A percentile compares a stretch with the other conserved stretches of the same genome.
These are phyloP conservation scores for Hymenoscyphus infarciens DNA, from an alignment of 2,329 filamentous ascomycete genomes.

Conservation along the genomic window DNA sequence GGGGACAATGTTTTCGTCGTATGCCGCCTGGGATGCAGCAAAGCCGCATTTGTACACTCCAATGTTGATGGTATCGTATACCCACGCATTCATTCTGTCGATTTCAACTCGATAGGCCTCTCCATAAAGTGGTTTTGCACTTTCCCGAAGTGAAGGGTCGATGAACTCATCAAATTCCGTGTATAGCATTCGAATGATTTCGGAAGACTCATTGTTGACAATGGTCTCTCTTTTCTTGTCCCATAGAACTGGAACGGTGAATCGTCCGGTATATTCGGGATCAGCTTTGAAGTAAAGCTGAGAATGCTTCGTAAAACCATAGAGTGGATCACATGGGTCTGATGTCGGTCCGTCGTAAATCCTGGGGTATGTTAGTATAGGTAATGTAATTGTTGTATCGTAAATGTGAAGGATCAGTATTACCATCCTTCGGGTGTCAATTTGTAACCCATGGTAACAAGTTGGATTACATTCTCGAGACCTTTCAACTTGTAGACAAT, in stretches of 20 bases:
- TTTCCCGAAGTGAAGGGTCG: conserved; percentile 47
- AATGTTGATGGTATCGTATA: conserved; percentile 67
- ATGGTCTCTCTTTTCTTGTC: conserved; percentile 62
- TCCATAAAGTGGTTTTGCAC: conserved; percentile 61
- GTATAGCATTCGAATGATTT: conserved; percentile 79
- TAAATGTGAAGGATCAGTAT: conserved; percentile 57
- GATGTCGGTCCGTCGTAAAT: conserved; percentile 60
- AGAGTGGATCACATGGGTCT: conserved; percentile 55
- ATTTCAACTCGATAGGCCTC: conserved; percentile 57
- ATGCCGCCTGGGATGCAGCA: conserved; percentile 75
- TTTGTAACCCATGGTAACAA: conserved; percentile 48
- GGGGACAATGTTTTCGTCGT: conserved; percentile 65
- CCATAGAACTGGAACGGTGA: conserved; percentile 65
- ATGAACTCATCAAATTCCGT: conserved; percentile 40
- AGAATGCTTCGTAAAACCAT: not conserved
- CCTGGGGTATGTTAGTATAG: conserved; percentile 53
- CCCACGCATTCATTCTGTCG: conserved; percentile 75
- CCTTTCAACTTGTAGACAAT: conserved; percentile 89
- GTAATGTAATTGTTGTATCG: conserved; percentile 49
- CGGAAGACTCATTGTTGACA: conserved; percentile 75
- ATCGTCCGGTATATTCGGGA: conserved; percentile 61
- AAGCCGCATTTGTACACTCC: conserved; percentile 75
- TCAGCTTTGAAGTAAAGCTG: conserved; percentile 64
- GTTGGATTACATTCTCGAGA: conserved; percentile 72
- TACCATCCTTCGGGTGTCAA: conserved; percentile 63